A percentile compares a stretch with the other conserved stretches of the same genome.
Evolutionary conservation across 139 green algal species (phyloP).

Genomic region (Micractinium sp.): DNA sequence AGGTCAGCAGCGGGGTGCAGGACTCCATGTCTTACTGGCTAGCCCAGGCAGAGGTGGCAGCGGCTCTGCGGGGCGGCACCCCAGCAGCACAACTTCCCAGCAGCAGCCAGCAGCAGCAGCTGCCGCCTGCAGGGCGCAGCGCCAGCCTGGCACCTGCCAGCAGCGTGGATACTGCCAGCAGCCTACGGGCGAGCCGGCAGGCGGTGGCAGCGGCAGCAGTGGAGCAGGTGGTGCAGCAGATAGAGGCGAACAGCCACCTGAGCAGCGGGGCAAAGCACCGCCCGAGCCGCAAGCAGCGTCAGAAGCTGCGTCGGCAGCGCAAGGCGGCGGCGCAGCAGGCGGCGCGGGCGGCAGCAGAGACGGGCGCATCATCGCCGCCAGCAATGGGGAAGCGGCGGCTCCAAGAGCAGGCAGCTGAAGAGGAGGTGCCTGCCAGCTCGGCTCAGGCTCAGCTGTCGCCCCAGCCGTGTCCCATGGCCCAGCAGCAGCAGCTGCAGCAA

Average conservation of each 20-base stretch:
- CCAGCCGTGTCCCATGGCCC: not conserved
- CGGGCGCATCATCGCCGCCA: not conserved
- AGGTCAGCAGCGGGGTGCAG: not conserved
- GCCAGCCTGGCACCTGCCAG: not conserved
- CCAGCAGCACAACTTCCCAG: not conserved
- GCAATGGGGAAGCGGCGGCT: not conserved
- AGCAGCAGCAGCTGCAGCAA: not conserved
- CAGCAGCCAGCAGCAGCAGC: not conserved
- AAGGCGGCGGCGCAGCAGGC: not conserved
- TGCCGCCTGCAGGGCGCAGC: not conserved
- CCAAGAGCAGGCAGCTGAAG: not conserved
- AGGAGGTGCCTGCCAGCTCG: not conserved
- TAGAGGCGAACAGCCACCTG: slow-evolving; percentile 3
- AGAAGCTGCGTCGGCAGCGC: not conserved
- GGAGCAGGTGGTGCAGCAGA: slow-evolving; percentile 17
- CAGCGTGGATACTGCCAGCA: slow-evolving; percentile 13
- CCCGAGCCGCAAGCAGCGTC: slow-evolving; percentile 31
- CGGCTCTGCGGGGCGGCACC: not conserved
- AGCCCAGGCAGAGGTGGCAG: not conserved
- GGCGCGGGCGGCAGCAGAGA: not conserved
- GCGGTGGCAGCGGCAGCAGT: slow-evolving; percentile 4
- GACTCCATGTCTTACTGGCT: slow-evolving; percentile 15
- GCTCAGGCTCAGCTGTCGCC: not conserved
- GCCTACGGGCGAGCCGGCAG: slow-evolving; percentile 3
- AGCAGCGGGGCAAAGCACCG: not conserved